A percentile compares a stretch with the other conserved stretches of the same genome.
These are phyloP conservation scores for Anaeromyces robustus DNA, from an alignment of 192 early-diverging fungal species.

Conservation along the genomic window DNA sequence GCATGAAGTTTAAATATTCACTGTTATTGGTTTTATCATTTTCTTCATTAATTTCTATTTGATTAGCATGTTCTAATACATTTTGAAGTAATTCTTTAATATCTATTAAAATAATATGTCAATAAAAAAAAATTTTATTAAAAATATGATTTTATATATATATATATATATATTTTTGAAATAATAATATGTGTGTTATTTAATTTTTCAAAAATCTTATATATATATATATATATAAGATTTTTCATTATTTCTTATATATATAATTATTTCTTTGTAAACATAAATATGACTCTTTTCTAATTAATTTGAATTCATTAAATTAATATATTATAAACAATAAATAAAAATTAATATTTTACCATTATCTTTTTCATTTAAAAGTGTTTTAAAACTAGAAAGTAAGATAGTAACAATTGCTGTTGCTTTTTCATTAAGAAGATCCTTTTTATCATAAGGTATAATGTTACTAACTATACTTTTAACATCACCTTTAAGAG, in stretches of 20 bases:
- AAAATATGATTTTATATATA: too few relatives aligned
- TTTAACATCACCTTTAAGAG: neutral
- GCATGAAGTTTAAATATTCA: neutral
- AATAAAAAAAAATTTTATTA: too few relatives aligned
- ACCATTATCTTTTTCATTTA: neutral
- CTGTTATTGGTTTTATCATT: neutral
- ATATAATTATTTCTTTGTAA: too few relatives aligned
- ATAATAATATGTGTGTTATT: too few relatives aligned
- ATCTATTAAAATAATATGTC: neutral
- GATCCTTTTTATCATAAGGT: neutral
- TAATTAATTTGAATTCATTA: too few relatives aligned
- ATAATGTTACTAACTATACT: neutral
- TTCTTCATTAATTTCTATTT: neutral
- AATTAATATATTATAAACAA: too few relatives aligned
- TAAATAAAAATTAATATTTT: too few relatives aligned
- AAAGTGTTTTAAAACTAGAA: neutral
- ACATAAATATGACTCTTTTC: too few relatives aligned
- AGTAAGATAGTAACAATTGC: neutral
- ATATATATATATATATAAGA: too few relatives aligned
- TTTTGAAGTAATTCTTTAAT: neutral
- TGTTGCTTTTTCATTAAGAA: neutral
- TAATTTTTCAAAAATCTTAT: too few relatives aligned
- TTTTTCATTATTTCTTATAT: too few relatives aligned
- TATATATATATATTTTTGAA: too few relatives aligned
- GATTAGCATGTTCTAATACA: neutral